phyloP scores from a whole-genome alignment of 805 yeast genomes.

The Candida stauntonica region DNA sequence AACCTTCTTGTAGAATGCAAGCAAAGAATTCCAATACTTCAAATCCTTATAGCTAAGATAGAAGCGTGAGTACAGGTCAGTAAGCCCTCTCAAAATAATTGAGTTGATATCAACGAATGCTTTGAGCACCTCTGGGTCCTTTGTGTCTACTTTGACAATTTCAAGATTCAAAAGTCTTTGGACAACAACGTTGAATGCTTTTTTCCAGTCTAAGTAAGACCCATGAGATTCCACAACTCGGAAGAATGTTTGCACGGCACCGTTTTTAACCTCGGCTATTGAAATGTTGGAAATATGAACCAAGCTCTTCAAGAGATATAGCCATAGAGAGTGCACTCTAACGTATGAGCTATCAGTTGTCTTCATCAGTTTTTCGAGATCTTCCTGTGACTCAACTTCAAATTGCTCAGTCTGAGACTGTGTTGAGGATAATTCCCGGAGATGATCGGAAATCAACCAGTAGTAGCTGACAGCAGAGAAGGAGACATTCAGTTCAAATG shows the following conservation, averaged over 20 bases:
- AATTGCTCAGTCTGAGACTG: constrained; percentile 9
- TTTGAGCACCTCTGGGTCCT: constrained; percentile 27
- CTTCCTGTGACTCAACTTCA: constrained; percentile 19
- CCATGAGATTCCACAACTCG: constrained; percentile 76
- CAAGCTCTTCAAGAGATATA: constrained; percentile 56
- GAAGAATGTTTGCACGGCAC: constrained; percentile 85
- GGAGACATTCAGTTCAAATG: constrained; percentile 75
- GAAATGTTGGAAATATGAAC: constrained; percentile 60
- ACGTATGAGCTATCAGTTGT: constrained; percentile 21
- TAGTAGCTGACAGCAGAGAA: constrained; percentile 89
- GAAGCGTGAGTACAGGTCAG: constrained; percentile 54
- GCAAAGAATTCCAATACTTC: constrained; percentile 52
- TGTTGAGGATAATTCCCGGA: constrained; percentile 30
- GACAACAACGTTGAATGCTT: constrained; percentile 62
- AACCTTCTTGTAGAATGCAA: constrained; percentile 43
- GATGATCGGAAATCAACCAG: constrained; percentile 85
- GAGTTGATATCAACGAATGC: constrained; percentile 61
- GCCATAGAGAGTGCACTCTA: constrained; percentile 48
- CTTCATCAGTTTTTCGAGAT: constrained; percentile 27
- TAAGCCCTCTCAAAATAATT: constrained; percentile 61
- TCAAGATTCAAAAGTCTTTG: constrained; percentile 39
- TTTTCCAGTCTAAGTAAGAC: constrained; percentile 55
- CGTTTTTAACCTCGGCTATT: constrained; percentile 81
- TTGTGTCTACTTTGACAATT: constrained; percentile 13
- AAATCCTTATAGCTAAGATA: constrained; percentile 33